phyloP scores from a whole-genome alignment of 768 basidiomycete genomes.

The Austroboletus festivus region DNA sequence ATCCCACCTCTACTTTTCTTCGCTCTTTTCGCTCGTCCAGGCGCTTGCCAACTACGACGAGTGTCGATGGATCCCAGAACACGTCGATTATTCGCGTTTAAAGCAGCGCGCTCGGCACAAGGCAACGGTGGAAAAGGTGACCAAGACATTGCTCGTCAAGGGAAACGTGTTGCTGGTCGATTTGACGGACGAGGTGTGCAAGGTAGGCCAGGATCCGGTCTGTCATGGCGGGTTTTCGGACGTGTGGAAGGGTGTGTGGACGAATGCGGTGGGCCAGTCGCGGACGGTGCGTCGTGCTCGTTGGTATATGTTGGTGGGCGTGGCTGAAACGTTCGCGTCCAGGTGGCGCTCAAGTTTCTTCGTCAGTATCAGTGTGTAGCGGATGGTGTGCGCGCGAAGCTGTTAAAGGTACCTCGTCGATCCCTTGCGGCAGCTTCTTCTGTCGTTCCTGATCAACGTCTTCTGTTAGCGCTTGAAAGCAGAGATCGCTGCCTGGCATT shows the following conservation, averaged over 20 bases:
- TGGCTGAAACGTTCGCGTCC: not conserved
- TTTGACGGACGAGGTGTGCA: constrained; percentile 52
- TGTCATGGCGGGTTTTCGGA: constrained; percentile 58
- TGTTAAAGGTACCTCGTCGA: constrained; percentile 40
- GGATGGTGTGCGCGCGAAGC: constrained; percentile 48
- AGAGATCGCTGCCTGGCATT: constrained; percentile 57
- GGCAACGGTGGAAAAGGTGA: constrained; percentile 50
- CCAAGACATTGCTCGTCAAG: constrained; percentile 52
- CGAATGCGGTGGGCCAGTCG: constrained; percentile 40
- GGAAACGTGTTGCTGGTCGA: constrained; percentile 49
- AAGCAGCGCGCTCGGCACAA: constrained; percentile 58
- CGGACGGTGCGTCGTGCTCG: constrained; percentile 13
- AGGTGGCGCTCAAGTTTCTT: constrained; percentile 60
- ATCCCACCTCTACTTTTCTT: constrained; percentile 47
- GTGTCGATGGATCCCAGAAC: constrained; percentile 53
- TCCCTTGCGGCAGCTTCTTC: too few species aligned
- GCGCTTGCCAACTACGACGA: constrained; percentile 57
- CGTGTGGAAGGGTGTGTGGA: constrained; percentile 59
- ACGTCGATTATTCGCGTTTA: constrained; percentile 51
- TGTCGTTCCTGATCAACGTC: not conserved
- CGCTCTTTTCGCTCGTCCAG: constrained; percentile 48
- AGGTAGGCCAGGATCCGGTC: constrained; percentile 45
- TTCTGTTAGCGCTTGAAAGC: constrained; percentile 48
- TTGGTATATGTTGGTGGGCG: not conserved
- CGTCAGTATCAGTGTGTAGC: constrained; percentile 47